Evolutionary conservation across 108 stramenopile genomes (phyloP), one percentile per base, ranked within the genome.

Genomic region (Cyclotella sp.): DNA sequence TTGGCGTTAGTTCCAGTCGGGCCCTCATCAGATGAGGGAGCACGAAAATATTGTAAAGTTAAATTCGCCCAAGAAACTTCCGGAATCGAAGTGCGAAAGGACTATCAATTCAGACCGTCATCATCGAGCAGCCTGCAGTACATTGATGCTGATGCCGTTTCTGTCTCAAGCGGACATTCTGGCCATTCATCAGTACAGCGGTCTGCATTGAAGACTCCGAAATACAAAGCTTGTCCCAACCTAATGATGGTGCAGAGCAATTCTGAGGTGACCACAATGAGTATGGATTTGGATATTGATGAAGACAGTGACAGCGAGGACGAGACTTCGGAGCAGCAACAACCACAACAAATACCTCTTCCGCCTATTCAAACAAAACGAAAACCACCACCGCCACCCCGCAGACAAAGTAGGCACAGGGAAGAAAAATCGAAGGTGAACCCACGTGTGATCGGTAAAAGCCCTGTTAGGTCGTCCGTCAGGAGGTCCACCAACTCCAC

Each of bases 241-340:
- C 68, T 69, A 28, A 68, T 69, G 76, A 57, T 53, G 60, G 65
- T 69, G 27, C 60, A 68, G n/a, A 46, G 26, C 14, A 53, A 77
- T 29, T 22, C 62, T 18, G 52, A 47, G n/a, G 68, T 77, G 46
- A 77, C 76, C 3, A 77, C 76, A 0, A 77, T 77, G 76, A 68
- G 67, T 59, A 77, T 77, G 76, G 76, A 77, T 52, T 69, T 77
- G 51, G 68, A 77, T 41, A 68, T 77, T 41, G 68, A 77, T 12
- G 72, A 62, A 19, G 76, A 77, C 28, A 67, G 57, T 43, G 76
- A 77, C 0, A 46, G 41, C 22, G 63, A 55, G 18, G 57, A 51
- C 16, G 40, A 41, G 27, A 24, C 34, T 15, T 21, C 12, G 24
- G 16, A 22, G 16, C 55, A 47, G 22, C 40, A 46, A 24, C 30